Evolutionary conservation across 2,329 filamentous ascomycete genomes (phyloP).

Genomic region (Fusarium lyarnte): DNA sequence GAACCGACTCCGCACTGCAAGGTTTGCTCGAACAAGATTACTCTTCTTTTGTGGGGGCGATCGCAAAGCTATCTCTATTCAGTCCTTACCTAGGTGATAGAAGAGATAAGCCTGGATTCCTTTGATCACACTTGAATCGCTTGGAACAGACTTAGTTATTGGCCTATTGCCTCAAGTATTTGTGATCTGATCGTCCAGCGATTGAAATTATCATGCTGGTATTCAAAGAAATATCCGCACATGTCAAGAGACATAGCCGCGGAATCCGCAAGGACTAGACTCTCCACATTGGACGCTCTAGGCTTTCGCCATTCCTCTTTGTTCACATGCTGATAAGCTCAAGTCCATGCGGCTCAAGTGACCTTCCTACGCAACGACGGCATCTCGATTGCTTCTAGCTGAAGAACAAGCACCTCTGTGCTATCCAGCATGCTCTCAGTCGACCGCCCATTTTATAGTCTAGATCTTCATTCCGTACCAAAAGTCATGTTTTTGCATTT

Average conservation of each 20-base stretch:
- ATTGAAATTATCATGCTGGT: background rate
- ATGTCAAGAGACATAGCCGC: background rate
- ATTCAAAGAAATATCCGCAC: constrained; percentile 4
- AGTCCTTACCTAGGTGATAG: background rate
- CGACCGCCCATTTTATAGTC: background rate
- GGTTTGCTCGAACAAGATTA: constrained; percentile 10
- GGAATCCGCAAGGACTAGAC: constrained; percentile 15
- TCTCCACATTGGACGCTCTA: constrained; percentile 32
- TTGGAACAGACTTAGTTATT: background rate
- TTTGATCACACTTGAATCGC: background rate
- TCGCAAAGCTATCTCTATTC: constrained; percentile 9
- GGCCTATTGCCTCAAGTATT: background rate
- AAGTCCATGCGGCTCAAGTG: constrained; percentile 23
- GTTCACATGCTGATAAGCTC: constrained; percentile 24
- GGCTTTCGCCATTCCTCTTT: constrained; percentile 17
- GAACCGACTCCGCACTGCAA: constrained; percentile 22
- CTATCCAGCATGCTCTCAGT: background rate
- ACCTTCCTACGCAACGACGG: background rate
- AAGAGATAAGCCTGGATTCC: background rate
- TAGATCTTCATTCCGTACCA: background rate
- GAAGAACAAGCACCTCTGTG: background rate
- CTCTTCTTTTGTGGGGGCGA: background rate
- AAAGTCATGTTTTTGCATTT: constrained; percentile 9
- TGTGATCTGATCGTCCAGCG: background rate
- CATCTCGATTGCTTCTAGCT: background rate